Evolutionary conservation across 345 rosid genomes (phyloP).

Genomic region (Kandelia obovata): DNA sequence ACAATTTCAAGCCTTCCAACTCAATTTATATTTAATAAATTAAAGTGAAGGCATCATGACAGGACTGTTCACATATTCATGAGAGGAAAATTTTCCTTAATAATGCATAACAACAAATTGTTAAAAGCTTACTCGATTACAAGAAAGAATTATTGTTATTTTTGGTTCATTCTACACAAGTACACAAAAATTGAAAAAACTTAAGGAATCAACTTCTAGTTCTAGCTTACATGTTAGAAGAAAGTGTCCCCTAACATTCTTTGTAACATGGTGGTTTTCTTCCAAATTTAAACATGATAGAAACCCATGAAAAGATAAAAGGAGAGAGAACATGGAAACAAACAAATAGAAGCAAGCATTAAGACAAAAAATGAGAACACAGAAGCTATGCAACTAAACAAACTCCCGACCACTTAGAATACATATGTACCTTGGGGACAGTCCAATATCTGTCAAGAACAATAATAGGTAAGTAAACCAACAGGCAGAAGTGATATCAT

Average conservation of each 20-base stretch:
- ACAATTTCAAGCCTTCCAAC: background rate
- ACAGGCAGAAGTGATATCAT: slow-evolving; percentile 93
- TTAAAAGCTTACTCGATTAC: too few species aligned
- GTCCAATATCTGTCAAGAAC: slow-evolving; percentile 85
- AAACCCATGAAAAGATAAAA: too few species aligned
- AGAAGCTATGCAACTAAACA: background rate
- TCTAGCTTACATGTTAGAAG: too few species aligned
- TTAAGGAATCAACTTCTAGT: too few species aligned
- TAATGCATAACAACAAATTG: too few species aligned
- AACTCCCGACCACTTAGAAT: background rate
- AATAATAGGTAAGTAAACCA: slow-evolving; percentile 94
- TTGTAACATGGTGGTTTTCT: too few species aligned
- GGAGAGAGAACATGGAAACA: background rate
- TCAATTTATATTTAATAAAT: background rate
- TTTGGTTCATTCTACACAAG: too few species aligned
- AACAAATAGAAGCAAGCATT: background rate
- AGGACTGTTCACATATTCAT: background rate
- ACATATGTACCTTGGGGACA: slow-evolving; percentile 59
- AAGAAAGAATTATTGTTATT: too few species aligned
- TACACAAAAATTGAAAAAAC: too few species aligned
- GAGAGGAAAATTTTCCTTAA: too few species aligned
- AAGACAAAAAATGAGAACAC: background rate
- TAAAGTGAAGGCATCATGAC: background rate
- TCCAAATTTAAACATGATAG: too few species aligned
- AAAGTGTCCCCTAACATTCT: too few species aligned